Evolutionary conservation across 2,329 filamentous ascomycete species (phyloP).

Genomic region (Metarhizium album): DNA sequence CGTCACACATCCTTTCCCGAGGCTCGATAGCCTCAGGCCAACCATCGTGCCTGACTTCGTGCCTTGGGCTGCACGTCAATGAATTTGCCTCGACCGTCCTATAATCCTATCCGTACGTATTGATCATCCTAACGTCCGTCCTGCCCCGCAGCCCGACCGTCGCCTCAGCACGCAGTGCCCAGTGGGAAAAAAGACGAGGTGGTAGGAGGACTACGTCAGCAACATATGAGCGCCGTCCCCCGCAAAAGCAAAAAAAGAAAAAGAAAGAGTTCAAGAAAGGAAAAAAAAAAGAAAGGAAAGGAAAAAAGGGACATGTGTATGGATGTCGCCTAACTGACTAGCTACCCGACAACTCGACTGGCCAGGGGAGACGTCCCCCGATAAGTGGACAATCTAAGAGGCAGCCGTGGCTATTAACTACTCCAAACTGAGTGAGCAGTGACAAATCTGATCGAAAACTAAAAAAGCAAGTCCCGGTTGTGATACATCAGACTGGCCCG

Average conservation of each 20-base stretch:
- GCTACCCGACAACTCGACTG: not conserved
- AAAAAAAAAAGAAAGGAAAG: too few relatives aligned
- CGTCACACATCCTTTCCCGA: not conserved
- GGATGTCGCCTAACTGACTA: not conserved
- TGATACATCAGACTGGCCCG: conserved; percentile 5
- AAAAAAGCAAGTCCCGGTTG: conserved; percentile 2
- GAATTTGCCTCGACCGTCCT: not conserved
- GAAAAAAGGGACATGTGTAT: not conserved
- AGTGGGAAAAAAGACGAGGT: not conserved
- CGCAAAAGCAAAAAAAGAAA: not conserved
- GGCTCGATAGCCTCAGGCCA: not conserved
- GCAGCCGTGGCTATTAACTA: not conserved
- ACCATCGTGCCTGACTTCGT: not conserved
- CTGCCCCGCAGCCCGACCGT: not conserved
- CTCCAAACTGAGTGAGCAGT: not conserved
- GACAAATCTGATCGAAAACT: not conserved
- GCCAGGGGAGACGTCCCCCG: not conserved
- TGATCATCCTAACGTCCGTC: not conserved
- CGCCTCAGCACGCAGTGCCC: not conserved
- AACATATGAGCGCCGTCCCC: not conserved
- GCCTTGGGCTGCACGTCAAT: not conserved
- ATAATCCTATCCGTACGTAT: not conserved
- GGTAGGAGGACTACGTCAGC: not conserved
- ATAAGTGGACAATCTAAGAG: not conserved
- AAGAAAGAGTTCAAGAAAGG: too few relatives aligned